Evolutionary conservation across 1,284 basidiomycete genomes (phyloP).

Genomic region (Ceratobasidium sp.): DNA sequence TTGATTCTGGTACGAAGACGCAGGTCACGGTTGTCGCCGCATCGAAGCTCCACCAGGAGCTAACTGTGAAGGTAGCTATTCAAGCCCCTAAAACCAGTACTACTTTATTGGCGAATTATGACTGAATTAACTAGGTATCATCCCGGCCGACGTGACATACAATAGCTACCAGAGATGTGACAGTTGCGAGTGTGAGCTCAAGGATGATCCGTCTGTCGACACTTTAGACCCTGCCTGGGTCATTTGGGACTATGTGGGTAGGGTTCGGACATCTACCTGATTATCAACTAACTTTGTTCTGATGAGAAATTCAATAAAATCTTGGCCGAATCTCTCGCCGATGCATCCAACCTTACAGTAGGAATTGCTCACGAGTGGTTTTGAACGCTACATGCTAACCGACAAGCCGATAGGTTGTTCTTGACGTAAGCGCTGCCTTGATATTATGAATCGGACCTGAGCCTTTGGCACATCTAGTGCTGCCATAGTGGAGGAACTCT

Average conservation of each 20-base stretch:
- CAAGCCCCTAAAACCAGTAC: too few species aligned
- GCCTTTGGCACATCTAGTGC: neutral
- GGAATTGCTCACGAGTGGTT: neutral
- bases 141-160: conserved; percentile 5
- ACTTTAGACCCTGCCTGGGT: neutral
- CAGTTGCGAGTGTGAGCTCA: neutral
- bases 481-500: conserved; percentile 32
- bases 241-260: conserved; percentile 20
- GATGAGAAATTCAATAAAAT: neutral
- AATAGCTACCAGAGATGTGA: neutral
- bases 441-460: neutral
- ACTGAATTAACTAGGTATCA: neutral
- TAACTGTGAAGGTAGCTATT: conserved; percentile 7
- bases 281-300: too few species aligned
- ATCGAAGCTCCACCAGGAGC: neutral
- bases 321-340: neutral
- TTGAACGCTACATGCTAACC: neutral
- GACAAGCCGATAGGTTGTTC: neutral
- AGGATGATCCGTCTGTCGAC: too few species aligned
- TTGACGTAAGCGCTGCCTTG: conserved; percentile 7
- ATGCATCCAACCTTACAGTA: conserved; percentile 21
- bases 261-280: neutral
- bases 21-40: conserved; percentile 24
- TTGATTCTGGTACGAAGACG: conserved; percentile 2
- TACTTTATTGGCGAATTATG: neutral